Evolutionary conservation across 129 eudicot species (phyloP).

Genomic region (carrot (Daucus carota)): DNA sequence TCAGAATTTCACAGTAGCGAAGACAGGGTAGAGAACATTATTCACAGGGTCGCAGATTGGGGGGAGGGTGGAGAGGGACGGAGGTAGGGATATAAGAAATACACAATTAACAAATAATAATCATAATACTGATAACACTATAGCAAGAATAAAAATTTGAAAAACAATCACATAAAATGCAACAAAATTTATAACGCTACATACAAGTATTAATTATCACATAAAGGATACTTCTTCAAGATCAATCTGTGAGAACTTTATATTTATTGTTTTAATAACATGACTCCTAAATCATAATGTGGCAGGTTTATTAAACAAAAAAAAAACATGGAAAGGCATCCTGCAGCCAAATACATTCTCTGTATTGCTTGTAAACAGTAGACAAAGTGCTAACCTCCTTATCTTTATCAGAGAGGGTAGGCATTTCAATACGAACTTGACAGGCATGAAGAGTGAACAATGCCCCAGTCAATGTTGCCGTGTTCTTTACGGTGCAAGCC

Average conservation of each 20-base stretch:
- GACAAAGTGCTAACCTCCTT: conserved; percentile 47
- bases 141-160: no score
- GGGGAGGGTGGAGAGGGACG: no score
- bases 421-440: conserved; percentile 73
- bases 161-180: no score
- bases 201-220: no score
- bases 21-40: no score
- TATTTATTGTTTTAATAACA: neutral
- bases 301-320: neutral
- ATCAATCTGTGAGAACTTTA: neutral
- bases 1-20: no score
- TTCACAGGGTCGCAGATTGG: no score
- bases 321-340: neutral
- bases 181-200: no score
- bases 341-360: conserved; percentile 1
- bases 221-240: no score
- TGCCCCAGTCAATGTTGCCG: conserved; percentile 73
- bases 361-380: conserved; percentile 3
- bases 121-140: no score
- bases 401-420: conserved; percentile 80
- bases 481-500: conserved; percentile 62
- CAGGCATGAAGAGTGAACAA: conserved; percentile 80
- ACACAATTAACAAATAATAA: no score
- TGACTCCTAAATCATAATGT: neutral
- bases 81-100: no score